Evolutionary conservation across 108 stramenopile genomes (phyloP).

Genomic region (Cyclotella sp.): DNA sequence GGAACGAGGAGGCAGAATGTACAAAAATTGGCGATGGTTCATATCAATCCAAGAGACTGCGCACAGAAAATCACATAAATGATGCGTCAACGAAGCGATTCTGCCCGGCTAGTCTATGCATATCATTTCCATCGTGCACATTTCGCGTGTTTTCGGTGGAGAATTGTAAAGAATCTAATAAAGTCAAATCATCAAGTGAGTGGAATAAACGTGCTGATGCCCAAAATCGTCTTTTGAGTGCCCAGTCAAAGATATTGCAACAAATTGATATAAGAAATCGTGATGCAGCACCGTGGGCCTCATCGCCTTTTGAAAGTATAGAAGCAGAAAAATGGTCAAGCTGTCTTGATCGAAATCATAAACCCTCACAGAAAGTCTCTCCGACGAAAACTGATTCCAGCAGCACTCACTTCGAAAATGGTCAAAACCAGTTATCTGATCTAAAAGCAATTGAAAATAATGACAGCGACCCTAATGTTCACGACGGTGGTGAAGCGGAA

Average conservation of each 20-base stretch:
- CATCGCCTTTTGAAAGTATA: constrained; percentile 6
- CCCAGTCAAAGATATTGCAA: constrained; percentile 12
- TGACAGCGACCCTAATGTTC: constrained; percentile 1
- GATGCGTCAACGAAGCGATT: background rate
- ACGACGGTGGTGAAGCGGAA: background rate
- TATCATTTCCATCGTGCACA: constrained; percentile 40
- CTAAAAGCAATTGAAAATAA: constrained; percentile 8
- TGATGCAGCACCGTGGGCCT: background rate
- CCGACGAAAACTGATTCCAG: constrained; percentile 25
- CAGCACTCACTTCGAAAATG: constrained; percentile 34
- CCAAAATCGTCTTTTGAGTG: constrained; percentile 16
- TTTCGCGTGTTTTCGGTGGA: constrained; percentile 47
- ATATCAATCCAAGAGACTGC: constrained; percentile 10
- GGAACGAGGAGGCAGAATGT: background rate
- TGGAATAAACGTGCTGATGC: background rate
- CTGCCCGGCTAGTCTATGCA: constrained; percentile 18
- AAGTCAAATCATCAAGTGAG: no score
- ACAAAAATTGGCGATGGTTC: constrained; percentile 3
- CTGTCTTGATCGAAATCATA: constrained; percentile 26
- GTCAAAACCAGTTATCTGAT: constrained; percentile 16
- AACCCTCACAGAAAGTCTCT: constrained; percentile 10
- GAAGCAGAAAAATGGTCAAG: constrained; percentile 20
- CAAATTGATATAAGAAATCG: constrained; percentile 20
- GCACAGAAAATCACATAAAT: background rate
- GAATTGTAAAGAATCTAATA: constrained; percentile 3